A percentile compares a stretch with the other conserved stretches of the same genome.
Conservation (phyloP, 768 basidiomycete species). For the Termitomyces sp. region DNA sequence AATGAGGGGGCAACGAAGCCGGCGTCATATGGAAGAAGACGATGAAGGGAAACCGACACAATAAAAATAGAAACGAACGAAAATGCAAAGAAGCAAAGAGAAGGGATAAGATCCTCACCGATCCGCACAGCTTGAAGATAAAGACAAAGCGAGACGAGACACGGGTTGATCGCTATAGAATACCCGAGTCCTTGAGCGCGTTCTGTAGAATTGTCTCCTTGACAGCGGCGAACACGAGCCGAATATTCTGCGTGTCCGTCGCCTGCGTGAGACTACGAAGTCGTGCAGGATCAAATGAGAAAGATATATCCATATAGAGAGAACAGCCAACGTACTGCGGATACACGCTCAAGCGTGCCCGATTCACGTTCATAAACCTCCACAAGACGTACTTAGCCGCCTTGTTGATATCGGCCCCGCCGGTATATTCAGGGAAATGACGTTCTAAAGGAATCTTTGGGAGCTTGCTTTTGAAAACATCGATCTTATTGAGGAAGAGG, state of each 20-base stretch:
- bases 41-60: not conserved
- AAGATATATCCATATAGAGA: not conserved
- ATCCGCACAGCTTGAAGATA: not conserved
- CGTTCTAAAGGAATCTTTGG: constrained; percentile 70
- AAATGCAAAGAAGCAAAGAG: not conserved
- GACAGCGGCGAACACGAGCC: constrained; percentile 14
- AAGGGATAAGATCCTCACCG: not conserved
- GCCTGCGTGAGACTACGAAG: constrained; percentile 13
- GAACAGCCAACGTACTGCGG: constrained; percentile 62
- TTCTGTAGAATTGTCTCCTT: constrained; percentile 16
- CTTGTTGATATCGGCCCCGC: constrained; percentile 87
- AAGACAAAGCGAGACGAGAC: not conserved
- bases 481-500: constrained; percentile 91
- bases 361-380: constrained; percentile 91
- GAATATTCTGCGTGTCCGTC: constrained; percentile 14
- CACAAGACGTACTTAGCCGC: constrained; percentile 93
- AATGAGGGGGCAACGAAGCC: not conserved
- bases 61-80: not conserved
- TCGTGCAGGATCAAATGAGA: not conserved
- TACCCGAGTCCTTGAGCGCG: constrained; percentile 13
- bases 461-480: constrained; percentile 87
- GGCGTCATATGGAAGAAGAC: not conserved
- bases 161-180: constrained; percentile 1
- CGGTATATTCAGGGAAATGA: constrained; percentile 87
- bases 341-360: constrained; percentile 83